These are phyloP conservation scores for Wallacemonas rigidus DNA, from an alignment of 208 protist species.

Conservation along the genomic window DNA sequence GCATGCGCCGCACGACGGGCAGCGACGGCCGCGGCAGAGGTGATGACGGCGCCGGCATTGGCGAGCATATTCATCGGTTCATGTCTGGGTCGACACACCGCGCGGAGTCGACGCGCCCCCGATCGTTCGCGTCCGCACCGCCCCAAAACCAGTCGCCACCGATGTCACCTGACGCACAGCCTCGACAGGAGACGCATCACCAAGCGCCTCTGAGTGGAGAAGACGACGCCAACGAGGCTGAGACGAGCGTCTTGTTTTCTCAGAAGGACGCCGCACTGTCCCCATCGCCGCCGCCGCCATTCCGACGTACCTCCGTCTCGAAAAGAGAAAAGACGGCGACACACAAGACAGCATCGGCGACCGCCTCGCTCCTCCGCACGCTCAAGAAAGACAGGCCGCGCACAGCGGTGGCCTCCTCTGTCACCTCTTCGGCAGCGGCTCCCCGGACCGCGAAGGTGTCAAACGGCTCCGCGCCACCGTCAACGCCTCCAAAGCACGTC, in stretches of 20 bases:
- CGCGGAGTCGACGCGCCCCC: too few species aligned
- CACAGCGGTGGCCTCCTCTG: background rate
- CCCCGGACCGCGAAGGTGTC: too few species aligned
- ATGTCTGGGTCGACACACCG: background rate
- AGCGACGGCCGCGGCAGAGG: too few species aligned
- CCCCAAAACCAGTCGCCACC: too few species aligned
- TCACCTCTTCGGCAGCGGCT: background rate
- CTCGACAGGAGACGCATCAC: too few species aligned
- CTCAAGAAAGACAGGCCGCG: background rate
- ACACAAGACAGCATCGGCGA: background rate
- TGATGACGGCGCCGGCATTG: background rate
- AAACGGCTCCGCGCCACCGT: background rate
- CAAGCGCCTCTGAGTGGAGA: too few species aligned
- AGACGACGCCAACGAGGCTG: too few species aligned
- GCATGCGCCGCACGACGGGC: too few species aligned
- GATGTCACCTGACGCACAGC: too few species aligned
- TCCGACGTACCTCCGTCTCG: background rate
- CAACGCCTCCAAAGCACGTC: slow-evolving; percentile 15
- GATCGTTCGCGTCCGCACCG: too few species aligned
- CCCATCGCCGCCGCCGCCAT: background rate
- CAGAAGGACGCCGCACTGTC: background rate
- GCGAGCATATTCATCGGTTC: background rate
- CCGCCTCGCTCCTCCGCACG: background rate
- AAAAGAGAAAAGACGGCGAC: background rate
- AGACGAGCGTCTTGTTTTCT: too few species aligned